Evolutionary conservation across 805 yeast genomes (phyloP).

Genomic region (Phaffomyces thermotolerans): DNA sequence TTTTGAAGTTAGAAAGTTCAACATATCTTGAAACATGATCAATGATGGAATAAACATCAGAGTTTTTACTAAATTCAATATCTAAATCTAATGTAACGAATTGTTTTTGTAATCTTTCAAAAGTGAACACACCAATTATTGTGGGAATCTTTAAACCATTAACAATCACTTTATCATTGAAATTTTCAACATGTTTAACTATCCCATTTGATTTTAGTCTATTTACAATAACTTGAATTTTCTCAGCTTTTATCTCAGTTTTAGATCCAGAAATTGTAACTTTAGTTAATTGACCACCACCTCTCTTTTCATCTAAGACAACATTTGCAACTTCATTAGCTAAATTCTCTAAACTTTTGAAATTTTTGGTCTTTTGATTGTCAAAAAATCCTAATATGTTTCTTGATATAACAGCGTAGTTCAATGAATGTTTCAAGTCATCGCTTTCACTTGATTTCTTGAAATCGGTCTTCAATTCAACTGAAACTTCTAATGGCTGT

Average conservation of each 20-base stretch:
- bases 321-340: slow-evolving; percentile 41
- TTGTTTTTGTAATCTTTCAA: slow-evolving; percentile 80
- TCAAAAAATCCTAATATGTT: slow-evolving; percentile 50
- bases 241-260: slow-evolving; percentile 52
- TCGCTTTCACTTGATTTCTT: slow-evolving; percentile 71
- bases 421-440: slow-evolving; percentile 74
- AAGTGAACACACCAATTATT: slow-evolving; percentile 88
- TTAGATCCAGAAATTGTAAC: slow-evolving; percentile 39
- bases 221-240: slow-evolving; percentile 34
- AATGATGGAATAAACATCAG: slow-evolving; percentile 33
- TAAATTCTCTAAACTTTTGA: slow-evolving; percentile 29
- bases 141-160: slow-evolving; percentile 54
- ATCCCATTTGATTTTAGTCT: slow-evolving; percentile 23
- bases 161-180: slow-evolving; percentile 29
- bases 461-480: slow-evolving; percentile 60
- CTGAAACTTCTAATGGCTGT: slow-evolving; percentile 58
- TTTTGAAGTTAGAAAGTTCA: slow-evolving; percentile 76
- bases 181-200: slow-evolving; percentile 6
- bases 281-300: slow-evolving; percentile 40
- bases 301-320: slow-evolving; percentile 35
- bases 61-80: slow-evolving; percentile 33
- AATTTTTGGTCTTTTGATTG: slow-evolving; percentile 29
- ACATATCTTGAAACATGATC: slow-evolving; percentile 50
- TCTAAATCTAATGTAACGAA: slow-evolving; percentile 53
- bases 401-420: slow-evolving; percentile 79